Percentiles rank a stretch among this genome's conserved stretches.
Evolutionary conservation across 1,284 basidiomycete genomes (phyloP).

Genomic region (Moesziomyces globuligerus): DNA sequence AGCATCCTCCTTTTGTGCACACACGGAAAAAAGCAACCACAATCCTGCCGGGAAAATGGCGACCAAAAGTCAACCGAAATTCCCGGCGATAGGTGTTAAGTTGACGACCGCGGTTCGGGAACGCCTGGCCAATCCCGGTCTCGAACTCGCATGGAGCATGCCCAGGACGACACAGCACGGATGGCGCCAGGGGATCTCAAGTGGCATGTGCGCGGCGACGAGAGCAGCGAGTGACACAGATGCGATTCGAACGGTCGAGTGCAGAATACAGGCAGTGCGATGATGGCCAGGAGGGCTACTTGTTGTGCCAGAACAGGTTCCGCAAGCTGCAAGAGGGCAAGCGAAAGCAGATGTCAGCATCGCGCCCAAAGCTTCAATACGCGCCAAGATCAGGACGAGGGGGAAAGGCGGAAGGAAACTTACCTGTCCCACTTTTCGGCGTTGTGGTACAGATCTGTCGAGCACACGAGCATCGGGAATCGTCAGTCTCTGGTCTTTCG

Average conservation of each 20-base stretch:
- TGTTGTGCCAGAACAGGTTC: slow-evolving; percentile 67
- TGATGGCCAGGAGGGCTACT: slow-evolving; percentile 30
- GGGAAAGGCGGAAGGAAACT: too few relatives aligned
- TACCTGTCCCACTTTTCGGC: slow-evolving; percentile 65
- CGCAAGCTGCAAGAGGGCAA: slow-evolving; percentile 49
- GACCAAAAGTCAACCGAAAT: too few relatives aligned
- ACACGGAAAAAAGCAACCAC: background rate
- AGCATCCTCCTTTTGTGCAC: too few relatives aligned
- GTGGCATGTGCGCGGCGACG: too few relatives aligned
- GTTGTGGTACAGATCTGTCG: slow-evolving; percentile 64
- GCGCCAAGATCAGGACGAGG: background rate
- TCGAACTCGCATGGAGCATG: too few relatives aligned
- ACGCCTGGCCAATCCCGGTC: too few relatives aligned
- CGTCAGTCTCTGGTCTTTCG: too few relatives aligned
- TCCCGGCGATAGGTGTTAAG: too few relatives aligned
- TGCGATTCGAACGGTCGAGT: background rate
- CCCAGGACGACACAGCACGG: too few relatives aligned
- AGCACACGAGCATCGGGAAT: too few relatives aligned
- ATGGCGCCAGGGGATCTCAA: slow-evolving; percentile 4
- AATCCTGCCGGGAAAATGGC: too few relatives aligned
- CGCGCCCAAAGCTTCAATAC: background rate
- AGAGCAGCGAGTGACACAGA: background rate
- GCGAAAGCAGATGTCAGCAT: slow-evolving; percentile 8
- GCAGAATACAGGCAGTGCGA: background rate
- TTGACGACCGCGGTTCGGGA: too few relatives aligned